Base-by-base conservation (phyloP, 1,284 basidiomycete species). In the Ustilago tritici region DNA sequence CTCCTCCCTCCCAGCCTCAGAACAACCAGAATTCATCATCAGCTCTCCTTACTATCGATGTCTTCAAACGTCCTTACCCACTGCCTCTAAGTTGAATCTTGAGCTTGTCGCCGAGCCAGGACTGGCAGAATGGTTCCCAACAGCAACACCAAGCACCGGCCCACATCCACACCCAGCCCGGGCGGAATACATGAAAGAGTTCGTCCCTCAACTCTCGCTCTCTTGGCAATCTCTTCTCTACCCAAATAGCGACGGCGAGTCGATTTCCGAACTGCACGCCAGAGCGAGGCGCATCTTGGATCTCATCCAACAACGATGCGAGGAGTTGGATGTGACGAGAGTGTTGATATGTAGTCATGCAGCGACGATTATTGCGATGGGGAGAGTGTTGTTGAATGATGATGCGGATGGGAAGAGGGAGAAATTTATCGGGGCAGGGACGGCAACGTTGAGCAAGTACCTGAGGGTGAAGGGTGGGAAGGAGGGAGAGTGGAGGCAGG, bases 61-160 rank as follows among this genome's bases (percentile, higher is more conserved):
- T 84, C 87, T 95, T 36, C 93, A 95, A 84, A 95, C 93, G 0
- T 87, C 91, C 0, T 87, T 89, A 38, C 93, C 93, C 0, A 87
- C 89, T 2, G 89, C 92, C 9, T 86, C 88, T 56, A 89, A 89
- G 0, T 88, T 95, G 14, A 87, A 88, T 2, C 65, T 93, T 3
- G 92, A 93, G 1, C 89, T 95, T 55, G 91, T 90, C 69, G 89
- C 92, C 4, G 88, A 89, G 91, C 93, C 94, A 75, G 93, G 93
- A 10, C 84, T 95, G 11, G 89, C 90, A 5, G 94, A 95, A 86
- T 95, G 93, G 93, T 95, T 92, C 85, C 92, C 92, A 2, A 92
- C 92, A 34, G 92, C 87, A 84, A 8, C 90, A 1, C 41, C 90
- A 0, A 89, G 89, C 10, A 91, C 92, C 7, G 83, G 83, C 1